Conservation (phyloP, 495 filamentous ascomycete genomes). For the Daldinia decipiens region DNA sequence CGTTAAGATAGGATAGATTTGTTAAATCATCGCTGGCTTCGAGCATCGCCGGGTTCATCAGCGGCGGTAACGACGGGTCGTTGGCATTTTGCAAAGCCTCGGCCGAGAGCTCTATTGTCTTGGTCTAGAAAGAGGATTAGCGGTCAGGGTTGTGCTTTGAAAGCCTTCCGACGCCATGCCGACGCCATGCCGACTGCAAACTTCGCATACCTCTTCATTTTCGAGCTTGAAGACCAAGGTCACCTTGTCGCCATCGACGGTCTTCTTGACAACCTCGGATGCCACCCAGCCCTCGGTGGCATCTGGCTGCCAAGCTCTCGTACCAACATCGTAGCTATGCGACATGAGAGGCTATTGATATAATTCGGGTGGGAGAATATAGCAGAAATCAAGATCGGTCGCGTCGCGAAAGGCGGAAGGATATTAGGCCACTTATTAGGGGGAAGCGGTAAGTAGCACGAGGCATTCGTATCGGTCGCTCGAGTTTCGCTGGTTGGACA, state of each 20-base stretch:
- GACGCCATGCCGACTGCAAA: constrained; percentile 17
- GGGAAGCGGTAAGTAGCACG: constrained; percentile 34
- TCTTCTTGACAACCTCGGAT: constrained; percentile 91
- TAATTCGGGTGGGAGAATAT: constrained; percentile 19
- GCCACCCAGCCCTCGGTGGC: constrained; percentile 94
- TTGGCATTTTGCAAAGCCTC: constrained; percentile 74
- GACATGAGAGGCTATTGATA: constrained; percentile 70
- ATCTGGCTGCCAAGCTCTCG: constrained; percentile 98
- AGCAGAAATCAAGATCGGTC: constrained; percentile 31
- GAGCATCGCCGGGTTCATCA: constrained; percentile 98
- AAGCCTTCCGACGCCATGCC: constrained; percentile 2
- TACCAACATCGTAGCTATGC: constrained; percentile 96
- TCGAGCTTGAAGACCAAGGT: constrained; percentile 84
- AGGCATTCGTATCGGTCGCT: constrained; percentile 47
- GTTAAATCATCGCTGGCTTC: constrained; percentile 99
- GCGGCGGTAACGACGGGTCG: constrained; percentile 82
- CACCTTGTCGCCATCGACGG: constrained; percentile 84
- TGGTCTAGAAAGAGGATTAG: constrained; percentile 64
- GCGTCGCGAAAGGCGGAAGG: constrained; percentile 36
- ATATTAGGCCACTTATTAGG: constrained; percentile 33
- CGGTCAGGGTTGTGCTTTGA: constrained; percentile 34
- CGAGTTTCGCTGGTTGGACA: constrained; percentile 21
- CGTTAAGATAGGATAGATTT: constrained; percentile 96
- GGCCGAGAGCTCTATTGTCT: constrained; percentile 80
- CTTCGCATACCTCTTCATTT: constrained; percentile 84